Percentiles rank a stretch among this genome's conserved stretches.
Evolutionary conservation across 179 eudicot genomes (phyloP).

Genomic region (Beta macrorhiza): DNA sequence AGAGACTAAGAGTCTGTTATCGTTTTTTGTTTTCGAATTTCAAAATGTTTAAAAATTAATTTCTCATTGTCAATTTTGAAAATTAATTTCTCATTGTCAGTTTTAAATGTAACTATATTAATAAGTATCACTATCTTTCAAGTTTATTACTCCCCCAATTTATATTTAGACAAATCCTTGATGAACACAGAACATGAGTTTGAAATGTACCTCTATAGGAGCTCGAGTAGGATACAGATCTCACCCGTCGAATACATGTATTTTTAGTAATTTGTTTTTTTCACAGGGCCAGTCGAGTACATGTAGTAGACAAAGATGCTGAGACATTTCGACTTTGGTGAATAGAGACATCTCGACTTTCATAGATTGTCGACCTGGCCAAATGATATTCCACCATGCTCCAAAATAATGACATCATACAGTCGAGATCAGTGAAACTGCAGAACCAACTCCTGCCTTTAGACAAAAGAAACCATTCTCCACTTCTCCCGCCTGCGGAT

Average conservation of each 20-base stretch:
- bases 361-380: no score
- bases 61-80: no score
- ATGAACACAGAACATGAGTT: background rate
- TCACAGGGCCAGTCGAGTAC: background rate
- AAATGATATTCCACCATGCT: slow-evolving; percentile 2
- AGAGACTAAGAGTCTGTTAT: no score
- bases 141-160: background rate
- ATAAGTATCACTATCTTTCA: no score
- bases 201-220: slow-evolving; percentile 12
- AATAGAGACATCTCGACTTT: no score
- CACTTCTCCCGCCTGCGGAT: background rate
- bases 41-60: no score
- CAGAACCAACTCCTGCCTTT: background rate
- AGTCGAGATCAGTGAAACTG: background rate
- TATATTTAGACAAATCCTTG: background rate
- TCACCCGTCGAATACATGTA: background rate
- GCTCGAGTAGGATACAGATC: background rate
- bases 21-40: no score
- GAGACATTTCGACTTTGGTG: background rate
- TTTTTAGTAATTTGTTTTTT: no score
- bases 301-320: background rate
- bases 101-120: no score
- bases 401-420: background rate
- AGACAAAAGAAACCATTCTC: no score
- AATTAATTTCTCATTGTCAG: no score